Conservation (phyloP, 306 rosid species). For the Quercus agrifolia region DNA sequence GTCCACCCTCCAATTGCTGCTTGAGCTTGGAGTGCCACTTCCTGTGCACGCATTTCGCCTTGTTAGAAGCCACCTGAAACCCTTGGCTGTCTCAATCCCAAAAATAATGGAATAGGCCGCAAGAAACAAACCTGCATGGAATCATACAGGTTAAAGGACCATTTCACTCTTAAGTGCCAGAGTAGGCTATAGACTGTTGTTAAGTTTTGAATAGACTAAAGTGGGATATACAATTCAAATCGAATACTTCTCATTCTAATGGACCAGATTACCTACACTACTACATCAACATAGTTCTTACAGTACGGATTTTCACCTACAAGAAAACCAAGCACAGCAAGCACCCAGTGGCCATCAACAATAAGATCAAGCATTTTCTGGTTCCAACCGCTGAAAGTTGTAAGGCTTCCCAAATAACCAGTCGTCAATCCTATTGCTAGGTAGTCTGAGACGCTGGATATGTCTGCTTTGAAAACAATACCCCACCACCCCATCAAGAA, state of each 20-base stretch:
- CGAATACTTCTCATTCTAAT: background rate
- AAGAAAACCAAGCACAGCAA: conserved; percentile 55
- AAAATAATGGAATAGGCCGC: conserved; percentile 60
- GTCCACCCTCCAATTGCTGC: conserved; percentile 38
- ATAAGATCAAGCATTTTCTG: conserved; percentile 88
- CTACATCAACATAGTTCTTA: background rate
- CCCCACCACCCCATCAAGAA: conserved; percentile 98
- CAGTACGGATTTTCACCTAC: conserved; percentile 42
- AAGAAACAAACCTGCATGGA: conserved; percentile 68
- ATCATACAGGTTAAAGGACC: background rate
- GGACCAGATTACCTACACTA: background rate
- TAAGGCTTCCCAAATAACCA: conserved; percentile 90
- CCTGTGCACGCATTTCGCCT: conserved; percentile 22
- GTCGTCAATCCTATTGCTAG: conserved; percentile 71
- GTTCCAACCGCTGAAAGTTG: conserved; percentile 94
- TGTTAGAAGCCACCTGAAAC: conserved; percentile 47
- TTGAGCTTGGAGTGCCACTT: conserved; percentile 16
- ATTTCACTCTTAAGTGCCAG: background rate
- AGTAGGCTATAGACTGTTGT: background rate
- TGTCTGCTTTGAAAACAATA: conserved; percentile 71
- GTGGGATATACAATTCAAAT: background rate
- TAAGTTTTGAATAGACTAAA: conserved; percentile 12
- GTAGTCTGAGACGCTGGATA: conserved; percentile 60
- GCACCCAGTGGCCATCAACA: conserved; percentile 62
- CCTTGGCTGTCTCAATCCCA: conserved; percentile 78